Evolutionary conservation across 306 rosid genomes (phyloP).

Genomic region (Prunus persica): DNA sequence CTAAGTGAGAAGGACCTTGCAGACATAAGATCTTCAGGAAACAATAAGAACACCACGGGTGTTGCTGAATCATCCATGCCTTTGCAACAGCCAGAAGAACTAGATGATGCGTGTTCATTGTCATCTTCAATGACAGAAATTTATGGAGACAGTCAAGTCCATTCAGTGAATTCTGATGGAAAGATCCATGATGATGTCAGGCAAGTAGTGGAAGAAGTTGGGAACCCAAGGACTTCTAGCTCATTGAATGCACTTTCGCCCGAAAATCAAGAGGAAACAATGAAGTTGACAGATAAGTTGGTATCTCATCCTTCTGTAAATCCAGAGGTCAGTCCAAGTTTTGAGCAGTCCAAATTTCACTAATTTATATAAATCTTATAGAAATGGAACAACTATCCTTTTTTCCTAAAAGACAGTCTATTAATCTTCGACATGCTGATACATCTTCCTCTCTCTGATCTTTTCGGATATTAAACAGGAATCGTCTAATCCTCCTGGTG

Average conservation of each 20-base stretch:
- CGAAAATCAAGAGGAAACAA: slow-evolving; percentile 18
- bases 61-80: slow-evolving; percentile 12
- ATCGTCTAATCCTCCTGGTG: slow-evolving; percentile 12
- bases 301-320: slow-evolving; percentile 24
- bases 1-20: slow-evolving; percentile 15
- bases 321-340: slow-evolving; percentile 36
- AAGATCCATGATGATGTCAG: slow-evolving; percentile 22
- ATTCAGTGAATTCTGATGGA: slow-evolving; percentile 9
- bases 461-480: slow-evolving; percentile 30
- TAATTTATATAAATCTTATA: background rate
- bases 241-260: slow-evolving; percentile 28
- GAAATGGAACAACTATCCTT: background rate
- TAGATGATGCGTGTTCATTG: slow-evolving; percentile 32
- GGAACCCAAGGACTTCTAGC: slow-evolving; percentile 22
- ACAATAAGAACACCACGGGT: slow-evolving; percentile 18
- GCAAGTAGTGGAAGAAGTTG: slow-evolving; percentile 23
- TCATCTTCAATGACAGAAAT: slow-evolving; percentile 5
- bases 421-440: background rate
- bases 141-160: background rate
- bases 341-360: background rate
- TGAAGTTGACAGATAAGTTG: slow-evolving; percentile 27
- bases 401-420: background rate
- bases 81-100: slow-evolving; percentile 29
- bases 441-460: background rate
- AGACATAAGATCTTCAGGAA: slow-evolving; percentile 8